These are phyloP conservation scores for Uromyces viciae-fabae DNA, from an alignment of 1,284 basidiomycete species.

Conservation along the genomic window DNA sequence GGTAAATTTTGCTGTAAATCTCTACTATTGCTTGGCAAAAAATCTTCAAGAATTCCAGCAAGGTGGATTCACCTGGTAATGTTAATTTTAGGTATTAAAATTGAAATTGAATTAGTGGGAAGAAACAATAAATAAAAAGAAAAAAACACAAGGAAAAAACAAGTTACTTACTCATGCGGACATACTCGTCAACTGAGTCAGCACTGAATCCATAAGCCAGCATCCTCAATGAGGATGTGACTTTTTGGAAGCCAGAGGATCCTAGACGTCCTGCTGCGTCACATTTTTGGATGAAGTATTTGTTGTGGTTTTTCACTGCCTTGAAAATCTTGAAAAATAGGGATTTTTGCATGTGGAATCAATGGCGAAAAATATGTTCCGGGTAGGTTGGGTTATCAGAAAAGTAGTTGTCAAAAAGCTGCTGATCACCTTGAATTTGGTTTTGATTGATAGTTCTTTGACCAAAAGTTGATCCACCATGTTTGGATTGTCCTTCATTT, in stretches of 20 bases:
- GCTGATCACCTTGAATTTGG: background rate
- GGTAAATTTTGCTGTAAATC: background rate
- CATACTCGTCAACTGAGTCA: constrained; percentile 6
- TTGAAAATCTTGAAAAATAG: background rate
- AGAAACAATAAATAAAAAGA: background rate
- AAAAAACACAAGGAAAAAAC: background rate
- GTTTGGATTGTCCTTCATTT: background rate
- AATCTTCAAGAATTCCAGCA: background rate
- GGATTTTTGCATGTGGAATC: background rate
- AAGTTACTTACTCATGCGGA: background rate
- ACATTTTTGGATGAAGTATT: background rate
- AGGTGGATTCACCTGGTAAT: constrained; percentile 1
- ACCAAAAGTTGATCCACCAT: background rate
- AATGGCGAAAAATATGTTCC: background rate
- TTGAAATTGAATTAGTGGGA: too few relatives aligned
- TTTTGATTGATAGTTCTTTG: background rate
- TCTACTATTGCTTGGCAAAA: background rate
- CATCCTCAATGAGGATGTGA: background rate
- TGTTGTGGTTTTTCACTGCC: constrained; percentile 28
- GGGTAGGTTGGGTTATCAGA: background rate
- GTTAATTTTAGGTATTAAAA: background rate
- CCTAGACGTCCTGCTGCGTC: background rate
- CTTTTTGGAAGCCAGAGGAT: background rate
- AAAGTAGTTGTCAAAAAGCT: background rate
- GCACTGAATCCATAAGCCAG: background rate